Base-by-base conservation (phyloP, 495 filamentous ascomycete species). In the Hypoxylon intermedium region DNA sequence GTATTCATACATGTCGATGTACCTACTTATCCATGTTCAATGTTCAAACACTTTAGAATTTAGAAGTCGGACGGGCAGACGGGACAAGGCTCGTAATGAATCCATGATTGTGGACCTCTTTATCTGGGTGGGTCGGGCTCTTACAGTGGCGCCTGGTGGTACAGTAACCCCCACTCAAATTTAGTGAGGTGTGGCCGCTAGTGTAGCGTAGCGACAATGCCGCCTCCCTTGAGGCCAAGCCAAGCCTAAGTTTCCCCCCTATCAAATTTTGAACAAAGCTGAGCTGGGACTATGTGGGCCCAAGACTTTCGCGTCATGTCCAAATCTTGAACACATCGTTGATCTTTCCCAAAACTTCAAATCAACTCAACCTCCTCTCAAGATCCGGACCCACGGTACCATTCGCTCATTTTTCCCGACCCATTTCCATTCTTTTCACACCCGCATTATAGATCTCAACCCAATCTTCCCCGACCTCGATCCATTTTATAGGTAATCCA, bases 281-380 rank as follows among this genome's bases (percentile, higher is more conserved):
- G 45, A 34, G 26, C 43, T 26, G 55, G 24, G 9, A 23, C 40
- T 9, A 31, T 23, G 62, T 65, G 56, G 56, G 56, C 48, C 45
- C 36, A 19, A 12, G 24, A 37, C 28, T 19, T 40, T 60, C 62
- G 62, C 62, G 62, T 60, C 62, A 65, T 60, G 34, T 60, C 9
- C 26, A 60, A 65, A 65, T 65, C 62, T 65, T 65, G 62, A 55
- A 65, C 48, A 47, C 40, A 65, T 65, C 62, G 62, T 56, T 47
- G 62, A 65, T 65, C 62, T 60, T 65, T 65, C 62, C 62, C 57
- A 55, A 37, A 56, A 20, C 38, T 18, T 49, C 31, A 52, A 9
- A 24, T 55, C 50, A 37, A 42, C 44, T 47, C 44, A 44, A 19
- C 41, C 18, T 13, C 19, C 20, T 21, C 30, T 51, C 16, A 52